Evolutionary conservation across 2,329 filamentous ascomycete genomes (phyloP).

Genomic region (Calonectria multiphialidica): DNA sequence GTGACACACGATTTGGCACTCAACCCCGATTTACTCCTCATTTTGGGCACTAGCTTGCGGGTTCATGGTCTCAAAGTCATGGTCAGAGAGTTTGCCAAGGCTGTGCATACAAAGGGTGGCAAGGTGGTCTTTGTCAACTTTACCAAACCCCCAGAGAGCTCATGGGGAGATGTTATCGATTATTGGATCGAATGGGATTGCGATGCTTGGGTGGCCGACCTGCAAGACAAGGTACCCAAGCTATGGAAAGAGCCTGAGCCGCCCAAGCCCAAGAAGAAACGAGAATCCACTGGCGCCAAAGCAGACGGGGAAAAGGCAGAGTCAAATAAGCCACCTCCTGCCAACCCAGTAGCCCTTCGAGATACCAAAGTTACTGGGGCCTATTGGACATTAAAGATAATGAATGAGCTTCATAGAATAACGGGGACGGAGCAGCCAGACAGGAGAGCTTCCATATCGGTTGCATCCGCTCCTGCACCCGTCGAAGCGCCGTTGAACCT

Average conservation of each 20-base stretch:
- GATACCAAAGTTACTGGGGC: constrained; percentile 61
- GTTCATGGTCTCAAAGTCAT: constrained; percentile 80
- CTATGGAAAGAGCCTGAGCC: constrained; percentile 69
- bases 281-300: constrained; percentile 42
- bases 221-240: constrained; percentile 69
- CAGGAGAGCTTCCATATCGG: constrained; percentile 33
- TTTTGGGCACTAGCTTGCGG: constrained; percentile 77
- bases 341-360: constrained; percentile 57
- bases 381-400: constrained; percentile 58
- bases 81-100: constrained; percentile 78
- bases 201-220: constrained; percentile 77
- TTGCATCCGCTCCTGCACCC: constrained; percentile 13
- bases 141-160: constrained; percentile 78
- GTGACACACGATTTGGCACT: constrained; percentile 75
- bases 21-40: constrained; percentile 75
- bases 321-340: constrained; percentile 48
- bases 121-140: constrained; percentile 81
- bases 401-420: constrained; percentile 53
- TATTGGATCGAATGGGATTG: constrained; percentile 83
- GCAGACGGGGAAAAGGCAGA: constrained; percentile 44
- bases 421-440: constrained; percentile 40
- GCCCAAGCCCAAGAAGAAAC: constrained; percentile 54
- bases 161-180: constrained; percentile 80
- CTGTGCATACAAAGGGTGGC: constrained; percentile 75
- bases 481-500: constrained; percentile 6